A percentile compares a stretch with the other conserved stretches of the same genome.
phyloP scores from a whole-genome alignment of 345 rosid species.

The Brassica incana region DNA sequence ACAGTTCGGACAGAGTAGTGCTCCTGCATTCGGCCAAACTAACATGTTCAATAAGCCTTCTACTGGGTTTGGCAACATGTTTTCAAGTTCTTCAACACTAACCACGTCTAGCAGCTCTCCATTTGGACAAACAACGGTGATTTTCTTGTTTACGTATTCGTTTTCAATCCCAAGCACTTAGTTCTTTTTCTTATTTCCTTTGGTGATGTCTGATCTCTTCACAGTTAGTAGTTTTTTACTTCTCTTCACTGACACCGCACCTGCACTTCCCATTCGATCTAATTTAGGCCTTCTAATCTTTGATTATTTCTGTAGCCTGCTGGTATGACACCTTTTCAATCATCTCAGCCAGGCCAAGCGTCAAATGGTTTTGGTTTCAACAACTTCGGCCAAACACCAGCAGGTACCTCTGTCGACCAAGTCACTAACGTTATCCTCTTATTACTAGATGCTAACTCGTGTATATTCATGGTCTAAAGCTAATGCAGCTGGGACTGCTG shows the following conservation, averaged over 20 bases:
- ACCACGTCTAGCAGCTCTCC: slow-evolving; percentile 48
- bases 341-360: slow-evolving; percentile 41
- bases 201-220: slow-evolving; percentile 8
- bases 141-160: not conserved
- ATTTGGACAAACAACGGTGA: slow-evolving; percentile 69
- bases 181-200: slow-evolving; percentile 10
- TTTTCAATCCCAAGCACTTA: not conserved
- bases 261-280: not conserved
- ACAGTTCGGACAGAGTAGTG: slow-evolving; percentile 56
- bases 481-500: slow-evolving; percentile 49
- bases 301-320: slow-evolving; percentile 50
- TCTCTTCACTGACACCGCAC: not conserved
- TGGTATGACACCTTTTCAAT: slow-evolving; percentile 59
- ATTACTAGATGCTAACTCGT: slow-evolving; percentile 14
- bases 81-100: slow-evolving; percentile 59
- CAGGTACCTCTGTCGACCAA: slow-evolving; percentile 44
- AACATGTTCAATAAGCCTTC: slow-evolving; percentile 61
- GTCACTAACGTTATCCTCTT: slow-evolving; percentile 17
- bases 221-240: slow-evolving; percentile 5
- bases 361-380: slow-evolving; percentile 37
- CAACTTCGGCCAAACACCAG: slow-evolving; percentile 31
- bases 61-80: slow-evolving; percentile 56
- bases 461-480: slow-evolving; percentile 40
- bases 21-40: slow-evolving; percentile 58
- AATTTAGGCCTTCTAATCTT: not conserved